These are phyloP conservation scores for Trichoderma orchidacearum DNA, from an alignment of 495 filamentous ascomycete genomes.

Conservation along the genomic window DNA sequence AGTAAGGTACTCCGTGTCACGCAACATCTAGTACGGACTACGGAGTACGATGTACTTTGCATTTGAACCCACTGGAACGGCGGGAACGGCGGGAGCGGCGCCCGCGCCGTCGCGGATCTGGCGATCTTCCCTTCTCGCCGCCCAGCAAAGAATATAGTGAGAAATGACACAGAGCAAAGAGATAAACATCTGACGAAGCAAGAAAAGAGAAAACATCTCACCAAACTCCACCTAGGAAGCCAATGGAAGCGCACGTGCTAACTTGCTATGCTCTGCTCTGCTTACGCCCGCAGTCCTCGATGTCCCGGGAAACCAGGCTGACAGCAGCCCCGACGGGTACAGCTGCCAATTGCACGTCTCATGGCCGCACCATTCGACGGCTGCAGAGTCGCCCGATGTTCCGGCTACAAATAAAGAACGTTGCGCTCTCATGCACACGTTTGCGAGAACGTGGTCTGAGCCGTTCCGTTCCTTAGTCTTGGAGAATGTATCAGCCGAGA, in stretches of 20 bases:
- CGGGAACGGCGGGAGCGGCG: background rate
- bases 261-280: background rate
- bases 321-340: conserved; percentile 7
- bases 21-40: background rate
- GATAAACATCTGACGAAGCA: background rate
- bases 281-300: conserved; percentile 14
- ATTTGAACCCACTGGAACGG: background rate
- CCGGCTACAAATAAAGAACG: conserved; percentile 26
- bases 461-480: conserved; percentile 35
- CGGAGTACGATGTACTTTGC: background rate
- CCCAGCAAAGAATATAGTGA: background rate
- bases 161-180: background rate
- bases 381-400: conserved; percentile 13
- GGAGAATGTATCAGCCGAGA: conserved; percentile 28
- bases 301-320: conserved; percentile 12
- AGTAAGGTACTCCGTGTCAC: too few species aligned
- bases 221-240: background rate
- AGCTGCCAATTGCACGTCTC: conserved; percentile 37
- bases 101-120: background rate
- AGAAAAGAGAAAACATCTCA: background rate
- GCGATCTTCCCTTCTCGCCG: background rate
- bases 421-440: conserved; percentile 34
- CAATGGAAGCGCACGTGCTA: background rate
- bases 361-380: conserved; percentile 27
- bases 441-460: conserved; percentile 40